phyloP scores from a whole-genome alignment of 805 yeast genomes.

The Saccharomyces eubayanus region DNA sequence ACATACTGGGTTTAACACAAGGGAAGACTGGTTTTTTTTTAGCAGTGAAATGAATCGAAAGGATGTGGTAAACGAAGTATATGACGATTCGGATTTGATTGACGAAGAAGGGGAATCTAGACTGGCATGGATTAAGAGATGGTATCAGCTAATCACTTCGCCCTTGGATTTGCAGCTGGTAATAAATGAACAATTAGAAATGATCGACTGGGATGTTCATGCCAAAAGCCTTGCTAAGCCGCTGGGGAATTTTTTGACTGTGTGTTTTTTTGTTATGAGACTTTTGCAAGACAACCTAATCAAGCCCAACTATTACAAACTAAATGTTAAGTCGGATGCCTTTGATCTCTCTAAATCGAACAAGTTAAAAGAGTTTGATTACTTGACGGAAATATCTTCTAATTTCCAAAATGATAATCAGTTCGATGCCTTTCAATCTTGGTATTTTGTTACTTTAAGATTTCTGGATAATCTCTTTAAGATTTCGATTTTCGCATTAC shows the following conservation, averaged over 20 bases:
- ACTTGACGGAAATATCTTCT: slow-evolving; percentile 8
- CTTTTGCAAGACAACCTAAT: slow-evolving; percentile 26
- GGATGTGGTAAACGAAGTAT: background rate
- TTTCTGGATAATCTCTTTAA: slow-evolving; percentile 10
- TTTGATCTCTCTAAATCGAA: slow-evolving; percentile 27
- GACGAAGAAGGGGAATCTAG: slow-evolving; percentile 1
- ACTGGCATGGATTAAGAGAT: slow-evolving; percentile 2
- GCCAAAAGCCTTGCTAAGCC: slow-evolving; percentile 20
- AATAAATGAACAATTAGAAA: slow-evolving; percentile 17
- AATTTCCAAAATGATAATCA: background rate
- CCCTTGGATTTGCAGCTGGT: slow-evolving; percentile 21
- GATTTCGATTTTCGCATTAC: slow-evolving; percentile 3
- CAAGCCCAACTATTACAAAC: slow-evolving; percentile 18
- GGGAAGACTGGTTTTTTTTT: background rate
- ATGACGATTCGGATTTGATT: background rate
- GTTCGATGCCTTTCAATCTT: background rate
- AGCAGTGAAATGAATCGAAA: background rate
- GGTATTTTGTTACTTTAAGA: slow-evolving; percentile 12
- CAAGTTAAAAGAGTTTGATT: slow-evolving; percentile 15
- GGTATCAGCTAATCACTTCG: slow-evolving; percentile 3
- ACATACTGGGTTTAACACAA: background rate
- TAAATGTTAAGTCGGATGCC: slow-evolving; percentile 13
- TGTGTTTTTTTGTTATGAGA: slow-evolving; percentile 15
- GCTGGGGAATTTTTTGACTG: slow-evolving; percentile 18
- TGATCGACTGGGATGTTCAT: slow-evolving; percentile 28